These are phyloP conservation scores for Wickerhamomyces chaumierensis DNA, from an alignment of 805 yeast species.

Conservation along the genomic window DNA sequence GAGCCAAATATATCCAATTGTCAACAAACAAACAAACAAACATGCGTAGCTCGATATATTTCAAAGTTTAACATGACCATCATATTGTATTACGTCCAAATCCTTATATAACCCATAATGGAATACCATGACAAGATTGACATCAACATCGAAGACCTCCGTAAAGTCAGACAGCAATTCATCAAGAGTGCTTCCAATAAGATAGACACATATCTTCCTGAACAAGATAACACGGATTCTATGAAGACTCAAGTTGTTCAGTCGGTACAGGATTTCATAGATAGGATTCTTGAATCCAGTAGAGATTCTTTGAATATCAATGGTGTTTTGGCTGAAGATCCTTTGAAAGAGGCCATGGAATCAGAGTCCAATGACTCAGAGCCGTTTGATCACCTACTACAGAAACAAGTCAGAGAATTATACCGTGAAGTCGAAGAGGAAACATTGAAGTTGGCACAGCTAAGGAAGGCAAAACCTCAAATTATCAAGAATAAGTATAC, in stretches of 20 bases:
- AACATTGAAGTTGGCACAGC: conserved; percentile 42
- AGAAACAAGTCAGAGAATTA: conserved; percentile 43
- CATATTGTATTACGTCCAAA: no score
- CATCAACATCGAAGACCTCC: conserved; percentile 41
- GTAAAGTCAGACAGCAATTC: conserved; percentile 34
- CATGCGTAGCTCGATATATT: no score
- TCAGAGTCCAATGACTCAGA: conserved; percentile 32
- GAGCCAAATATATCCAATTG: no score
- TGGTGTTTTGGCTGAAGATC: conserved; percentile 28
- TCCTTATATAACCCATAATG: no score
- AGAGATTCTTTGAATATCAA: conserved; percentile 42
- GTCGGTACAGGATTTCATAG: conserved; percentile 33
- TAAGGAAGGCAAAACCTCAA: conserved; percentile 43
- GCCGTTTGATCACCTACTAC: conserved; percentile 59
- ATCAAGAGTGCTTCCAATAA: conserved; percentile 30
- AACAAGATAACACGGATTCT: conserved; percentile 28
- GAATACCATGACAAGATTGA: conserved; percentile 27
- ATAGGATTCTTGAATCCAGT: conserved; percentile 48
- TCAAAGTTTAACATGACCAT: no score
- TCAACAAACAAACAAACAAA: no score
- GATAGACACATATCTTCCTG: conserved; percentile 37
- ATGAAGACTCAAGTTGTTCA: conserved; percentile 32
- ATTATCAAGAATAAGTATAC: conserved; percentile 27
- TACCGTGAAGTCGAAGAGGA: conserved; percentile 52
- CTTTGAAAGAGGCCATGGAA: conserved; percentile 13